These are phyloP conservation scores for Kalanchoe fedtschenkoi DNA, from an alignment of 164 flowering plant species.

Conservation along the genomic window DNA sequence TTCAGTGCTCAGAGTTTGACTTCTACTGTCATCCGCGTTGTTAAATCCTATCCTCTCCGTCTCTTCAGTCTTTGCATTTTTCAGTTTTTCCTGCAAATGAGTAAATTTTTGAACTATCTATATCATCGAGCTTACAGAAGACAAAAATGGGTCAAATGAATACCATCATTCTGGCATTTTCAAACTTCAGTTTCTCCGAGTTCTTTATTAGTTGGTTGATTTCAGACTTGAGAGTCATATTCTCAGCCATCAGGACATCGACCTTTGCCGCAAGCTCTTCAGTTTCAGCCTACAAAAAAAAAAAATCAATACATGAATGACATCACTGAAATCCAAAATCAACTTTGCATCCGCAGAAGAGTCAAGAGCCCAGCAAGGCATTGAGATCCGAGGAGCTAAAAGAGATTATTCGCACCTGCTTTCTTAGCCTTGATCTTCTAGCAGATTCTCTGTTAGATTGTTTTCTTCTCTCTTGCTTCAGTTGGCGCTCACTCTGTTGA, in stretches of 20 bases:
- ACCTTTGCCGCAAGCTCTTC: slow-evolving; percentile 76
- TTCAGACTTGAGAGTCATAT: slow-evolving; percentile 58
- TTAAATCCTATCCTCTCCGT: slow-evolving; percentile 16
- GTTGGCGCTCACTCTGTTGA: slow-evolving; percentile 62
- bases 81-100: slow-evolving; percentile 48
- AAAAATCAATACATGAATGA: not conserved
- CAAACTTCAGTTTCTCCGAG: slow-evolving; percentile 52
- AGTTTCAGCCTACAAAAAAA: slow-evolving; percentile 60
- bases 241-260: slow-evolving; percentile 59
- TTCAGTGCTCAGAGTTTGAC: slow-evolving; percentile 38
- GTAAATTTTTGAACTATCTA: not conserved
- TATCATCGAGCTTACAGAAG: not conserved
- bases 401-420: slow-evolving; percentile 46
- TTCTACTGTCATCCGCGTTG: slow-evolving; percentile 21
- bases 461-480: slow-evolving; percentile 85
- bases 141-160: not conserved
- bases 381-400: not conserved
- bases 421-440: slow-evolving; percentile 87
- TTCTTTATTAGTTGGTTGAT: slow-evolving; percentile 38
- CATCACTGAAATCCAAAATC: no score
- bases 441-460: slow-evolving; percentile 98
- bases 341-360: no score
- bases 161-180: slow-evolving; percentile 67
- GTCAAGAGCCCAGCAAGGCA: no score
- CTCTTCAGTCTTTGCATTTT: slow-evolving; percentile 22